A percentile compares a stretch with the other conserved stretches of the same genome.
Evolutionary conservation across 164 flowering plant genomes (phyloP).

Genomic region (Magnolia officinalis): DNA sequence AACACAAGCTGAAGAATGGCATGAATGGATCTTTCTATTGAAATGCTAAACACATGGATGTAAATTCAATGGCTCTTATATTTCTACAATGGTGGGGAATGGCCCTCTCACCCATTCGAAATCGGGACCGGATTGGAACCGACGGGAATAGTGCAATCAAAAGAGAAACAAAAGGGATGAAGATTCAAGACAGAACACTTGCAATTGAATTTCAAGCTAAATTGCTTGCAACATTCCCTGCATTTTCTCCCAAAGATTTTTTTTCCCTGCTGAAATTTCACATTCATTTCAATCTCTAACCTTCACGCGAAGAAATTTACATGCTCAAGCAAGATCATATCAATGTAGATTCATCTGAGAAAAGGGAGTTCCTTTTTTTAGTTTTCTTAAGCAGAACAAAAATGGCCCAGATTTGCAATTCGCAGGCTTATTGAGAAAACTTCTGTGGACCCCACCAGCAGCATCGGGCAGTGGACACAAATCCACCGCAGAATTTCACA

Average conservation of each 20-base stretch:
- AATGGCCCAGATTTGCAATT: conserved; percentile 14
- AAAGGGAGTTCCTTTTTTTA: neutral
- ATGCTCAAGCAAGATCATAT: neutral
- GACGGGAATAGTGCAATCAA: no score
- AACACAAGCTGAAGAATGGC: no score
- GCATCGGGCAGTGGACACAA: conserved; percentile 6
- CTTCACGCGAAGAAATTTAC: neutral
- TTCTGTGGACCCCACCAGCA: conserved; percentile 9
- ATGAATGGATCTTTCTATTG: no score
- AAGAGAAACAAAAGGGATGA: no score
- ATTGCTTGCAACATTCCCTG: neutral
- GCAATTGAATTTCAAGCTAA: neutral
- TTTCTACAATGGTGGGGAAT: neutral
- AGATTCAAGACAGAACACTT: neutral
- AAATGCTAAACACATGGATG: no score
- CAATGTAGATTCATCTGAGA: neutral
- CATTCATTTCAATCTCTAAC: neutral
- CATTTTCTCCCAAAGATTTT: no score
- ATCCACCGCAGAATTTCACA: conserved; percentile 4
- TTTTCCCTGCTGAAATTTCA: neutral
- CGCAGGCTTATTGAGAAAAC: conserved; percentile 20
- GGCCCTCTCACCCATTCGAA: neutral
- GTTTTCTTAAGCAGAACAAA: conserved; percentile 8
- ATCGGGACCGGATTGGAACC: no score
- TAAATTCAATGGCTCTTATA: no score